A percentile compares a stretch with the other conserved stretches of the same genome.
Conservation (phyloP, 2,329 filamentous ascomycete genomes). For the Dothideomycetidae sp. region DNA sequence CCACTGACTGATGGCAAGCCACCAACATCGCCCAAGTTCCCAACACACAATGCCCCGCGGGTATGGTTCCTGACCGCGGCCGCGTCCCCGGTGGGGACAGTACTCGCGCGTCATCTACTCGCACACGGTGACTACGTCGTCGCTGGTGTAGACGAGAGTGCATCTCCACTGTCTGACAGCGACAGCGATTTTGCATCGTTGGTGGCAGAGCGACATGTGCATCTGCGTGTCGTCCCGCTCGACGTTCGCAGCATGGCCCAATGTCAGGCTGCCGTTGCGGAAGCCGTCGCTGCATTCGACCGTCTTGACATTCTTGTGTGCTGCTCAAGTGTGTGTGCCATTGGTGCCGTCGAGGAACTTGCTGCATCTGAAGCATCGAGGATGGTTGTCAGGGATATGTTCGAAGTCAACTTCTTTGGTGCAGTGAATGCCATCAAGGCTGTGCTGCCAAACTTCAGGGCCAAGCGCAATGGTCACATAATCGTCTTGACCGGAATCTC, state of each 20-base stretch:
- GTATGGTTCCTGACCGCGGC: constrained; percentile 89
- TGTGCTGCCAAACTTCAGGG: constrained; percentile 62
- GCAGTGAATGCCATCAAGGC: constrained; percentile 94
- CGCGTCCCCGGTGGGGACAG: constrained; percentile 70
- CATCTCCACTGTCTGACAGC: constrained; percentile 63
- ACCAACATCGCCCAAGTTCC: constrained; percentile 37
- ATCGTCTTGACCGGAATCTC: constrained; percentile 81
- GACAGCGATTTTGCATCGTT: constrained; percentile 68
- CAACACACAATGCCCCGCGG: constrained; percentile 52
- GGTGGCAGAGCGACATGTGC: constrained; percentile 63
- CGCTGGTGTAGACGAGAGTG: constrained; percentile 76
- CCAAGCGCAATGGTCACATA: constrained; percentile 74
- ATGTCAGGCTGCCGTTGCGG: constrained; percentile 74
- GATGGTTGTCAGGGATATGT: constrained; percentile 75
- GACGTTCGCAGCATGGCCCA: constrained; percentile 49
- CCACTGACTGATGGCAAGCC: constrained; percentile 16
- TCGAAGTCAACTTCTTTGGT: constrained; percentile 88
- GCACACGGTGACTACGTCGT: constrained; percentile 87
- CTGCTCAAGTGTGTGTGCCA: constrained; percentile 75
- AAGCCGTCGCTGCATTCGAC: constrained; percentile 72
- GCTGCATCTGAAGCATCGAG: constrained; percentile 57
- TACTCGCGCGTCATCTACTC: constrained; percentile 66
- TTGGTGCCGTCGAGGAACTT: constrained; percentile 85
- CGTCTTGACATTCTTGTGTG: constrained; percentile 82
- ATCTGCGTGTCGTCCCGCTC: constrained; percentile 49